phyloP scores from a whole-genome alignment of 2,329 filamentous ascomycete species.

The Xylariaceae sp. region DNA sequence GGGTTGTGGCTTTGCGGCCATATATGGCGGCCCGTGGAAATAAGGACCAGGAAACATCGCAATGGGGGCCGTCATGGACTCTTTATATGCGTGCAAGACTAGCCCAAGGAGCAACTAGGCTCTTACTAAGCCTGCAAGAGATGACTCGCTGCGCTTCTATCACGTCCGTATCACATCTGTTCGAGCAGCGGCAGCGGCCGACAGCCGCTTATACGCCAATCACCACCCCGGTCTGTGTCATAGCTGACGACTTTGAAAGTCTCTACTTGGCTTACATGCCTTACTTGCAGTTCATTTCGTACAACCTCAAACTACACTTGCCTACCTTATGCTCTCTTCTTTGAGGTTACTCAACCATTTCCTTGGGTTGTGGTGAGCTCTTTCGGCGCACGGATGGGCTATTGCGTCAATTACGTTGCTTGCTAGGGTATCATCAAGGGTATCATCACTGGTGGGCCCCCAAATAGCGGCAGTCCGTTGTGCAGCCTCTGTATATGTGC shows the following conservation, averaged over 20 bases:
- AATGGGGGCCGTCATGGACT: slow-evolving; percentile 27
- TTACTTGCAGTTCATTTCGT: slow-evolving; percentile 1
- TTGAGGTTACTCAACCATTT: too few relatives aligned
- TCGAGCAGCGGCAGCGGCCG: slow-evolving; percentile 20
- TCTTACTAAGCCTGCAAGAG: neutral
- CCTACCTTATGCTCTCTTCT: too few relatives aligned
- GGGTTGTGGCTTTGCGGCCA: slow-evolving; percentile 40
- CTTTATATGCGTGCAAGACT: slow-evolving; percentile 38
- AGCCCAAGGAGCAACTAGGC: slow-evolving; percentile 6
- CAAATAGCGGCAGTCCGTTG: slow-evolving; percentile 5
- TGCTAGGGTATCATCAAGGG: slow-evolving; percentile 20
- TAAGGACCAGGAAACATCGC: slow-evolving; percentile 30
- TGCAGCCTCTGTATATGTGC: slow-evolving; percentile 18
- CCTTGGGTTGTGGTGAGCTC: slow-evolving; percentile 1
- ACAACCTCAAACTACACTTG: slow-evolving; percentile 13
- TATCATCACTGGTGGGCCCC: slow-evolving; percentile 21
- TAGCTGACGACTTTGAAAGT: too few relatives aligned
- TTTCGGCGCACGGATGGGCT: neutral
- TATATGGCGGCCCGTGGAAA: slow-evolving; percentile 33
- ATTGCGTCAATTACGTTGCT: slow-evolving; percentile 2
- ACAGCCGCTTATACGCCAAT: slow-evolving; percentile 37
- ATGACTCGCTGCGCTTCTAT: slow-evolving; percentile 17
- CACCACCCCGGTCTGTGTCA: slow-evolving; percentile 24
- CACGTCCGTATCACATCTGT: slow-evolving; percentile 34
- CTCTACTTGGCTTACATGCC: slow-evolving; percentile 1